Percentiles rank a stretch among this genome's conserved stretches.
Conservation (phyloP, 257 asterid species). For the Penstemon davidsonii region DNA sequence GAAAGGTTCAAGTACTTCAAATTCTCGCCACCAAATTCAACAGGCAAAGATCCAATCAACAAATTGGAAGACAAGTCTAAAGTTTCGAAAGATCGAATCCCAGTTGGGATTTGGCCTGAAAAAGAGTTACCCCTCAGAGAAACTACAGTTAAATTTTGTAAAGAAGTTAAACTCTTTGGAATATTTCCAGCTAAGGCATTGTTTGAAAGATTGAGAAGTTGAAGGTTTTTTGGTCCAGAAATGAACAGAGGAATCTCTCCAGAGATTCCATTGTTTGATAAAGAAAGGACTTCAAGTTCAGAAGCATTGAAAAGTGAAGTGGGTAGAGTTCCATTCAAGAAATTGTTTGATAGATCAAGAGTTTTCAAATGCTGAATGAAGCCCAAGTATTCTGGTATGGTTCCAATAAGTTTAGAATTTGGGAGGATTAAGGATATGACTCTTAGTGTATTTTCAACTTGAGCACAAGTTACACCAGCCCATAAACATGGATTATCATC, state of each 20-base stretch:
- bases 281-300: slow-evolving; percentile 48
- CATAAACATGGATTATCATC: slow-evolving; percentile 76
- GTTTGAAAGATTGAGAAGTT: slow-evolving; percentile 54
- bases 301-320: slow-evolving; percentile 61
- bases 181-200: slow-evolving; percentile 61
- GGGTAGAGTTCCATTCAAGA: slow-evolving; percentile 72
- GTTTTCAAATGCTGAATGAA: slow-evolving; percentile 53
- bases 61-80: slow-evolving; percentile 69
- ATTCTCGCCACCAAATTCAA: slow-evolving; percentile 60
- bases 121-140: slow-evolving; percentile 56
- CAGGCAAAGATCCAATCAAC: slow-evolving; percentile 67
- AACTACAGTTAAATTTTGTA: slow-evolving; percentile 48
- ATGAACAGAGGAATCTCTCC: slow-evolving; percentile 49
- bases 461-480: slow-evolving; percentile 71
- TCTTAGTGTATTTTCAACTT: slow-evolving; percentile 30
- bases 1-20: slow-evolving; percentile 75
- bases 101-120: slow-evolving; percentile 54
- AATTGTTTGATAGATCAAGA: slow-evolving; percentile 70
- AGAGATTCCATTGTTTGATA: slow-evolving; percentile 50
- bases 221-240: slow-evolving; percentile 28
- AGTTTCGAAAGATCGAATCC: slow-evolving; percentile 44
- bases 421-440: slow-evolving; percentile 62
- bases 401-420: slow-evolving; percentile 53
- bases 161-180: slow-evolving; percentile 42
- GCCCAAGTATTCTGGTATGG: slow-evolving; percentile 66